A percentile compares a stretch with the other conserved stretches of the same genome.
Conservation (phyloP, 2,329 filamentous ascomycete species). For the Ophiostoma piceae region DNA sequence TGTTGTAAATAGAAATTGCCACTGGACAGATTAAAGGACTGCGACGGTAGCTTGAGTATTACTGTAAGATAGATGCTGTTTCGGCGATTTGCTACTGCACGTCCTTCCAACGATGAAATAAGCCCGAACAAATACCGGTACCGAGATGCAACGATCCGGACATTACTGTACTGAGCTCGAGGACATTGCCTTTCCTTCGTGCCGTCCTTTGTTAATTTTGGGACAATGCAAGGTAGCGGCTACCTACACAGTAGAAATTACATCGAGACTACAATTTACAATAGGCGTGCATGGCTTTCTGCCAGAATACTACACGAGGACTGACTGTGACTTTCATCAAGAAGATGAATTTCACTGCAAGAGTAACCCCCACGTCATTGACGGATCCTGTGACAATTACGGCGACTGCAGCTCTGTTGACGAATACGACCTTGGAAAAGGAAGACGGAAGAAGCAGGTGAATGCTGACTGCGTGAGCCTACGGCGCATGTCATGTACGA, state of each 20-base stretch:
- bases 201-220: background rate
- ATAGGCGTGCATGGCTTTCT: too few relatives aligned
- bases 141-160: background rate
- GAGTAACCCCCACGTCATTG: background rate
- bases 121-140: background rate
- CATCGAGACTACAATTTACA: too few relatives aligned
- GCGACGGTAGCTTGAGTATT: background rate
- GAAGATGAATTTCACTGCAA: background rate
- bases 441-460: background rate
- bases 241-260: too few relatives aligned
- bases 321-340: background rate
- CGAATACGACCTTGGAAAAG: background rate
- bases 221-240: background rate
- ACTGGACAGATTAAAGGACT: background rate
- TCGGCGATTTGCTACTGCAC: background rate
- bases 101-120: background rate
- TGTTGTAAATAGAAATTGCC: background rate
- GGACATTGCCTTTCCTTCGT: too few relatives aligned
- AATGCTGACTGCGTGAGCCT: background rate
- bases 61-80: background rate
- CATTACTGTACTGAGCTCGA: background rate
- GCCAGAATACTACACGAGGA: background rate
- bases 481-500: conserved; percentile 4
- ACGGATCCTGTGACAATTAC: background rate
- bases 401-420: background rate